phyloP scores from a whole-genome alignment of 306 rosid genomes.

The Lablab purpureus region DNA sequence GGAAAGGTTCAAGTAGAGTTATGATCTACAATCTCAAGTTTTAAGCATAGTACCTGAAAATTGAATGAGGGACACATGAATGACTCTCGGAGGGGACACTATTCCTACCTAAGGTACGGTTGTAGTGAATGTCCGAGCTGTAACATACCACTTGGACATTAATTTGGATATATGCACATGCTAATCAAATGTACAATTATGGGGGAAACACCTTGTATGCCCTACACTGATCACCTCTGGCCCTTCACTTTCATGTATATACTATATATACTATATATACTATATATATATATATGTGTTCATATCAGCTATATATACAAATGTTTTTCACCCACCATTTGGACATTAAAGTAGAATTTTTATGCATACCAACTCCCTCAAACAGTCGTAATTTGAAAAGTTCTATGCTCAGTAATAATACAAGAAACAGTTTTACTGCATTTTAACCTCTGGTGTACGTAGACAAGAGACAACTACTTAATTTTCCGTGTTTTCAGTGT shows the following conservation, averaged over 20 bases:
- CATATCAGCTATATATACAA: neutral
- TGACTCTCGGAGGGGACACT: neutral
- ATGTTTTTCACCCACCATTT: neutral
- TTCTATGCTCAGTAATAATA: too few species aligned
- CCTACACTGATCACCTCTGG: neutral
- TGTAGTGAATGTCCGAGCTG: constrained; percentile 13
- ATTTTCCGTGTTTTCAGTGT: neutral
- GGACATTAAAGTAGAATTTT: neutral
- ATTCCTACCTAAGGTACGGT: constrained; percentile 22
- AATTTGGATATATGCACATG: constrained; percentile 1
- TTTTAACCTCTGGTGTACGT: neutral
- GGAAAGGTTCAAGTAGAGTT: neutral
- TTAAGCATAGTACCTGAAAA: neutral
- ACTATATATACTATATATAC: too few species aligned
- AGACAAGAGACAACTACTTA: too few species aligned
- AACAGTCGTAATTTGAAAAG: neutral
- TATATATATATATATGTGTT: too few species aligned
- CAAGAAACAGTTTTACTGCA: too few species aligned
- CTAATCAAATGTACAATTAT: constrained; percentile 2
- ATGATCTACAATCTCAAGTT: neutral
- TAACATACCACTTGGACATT: neutral
- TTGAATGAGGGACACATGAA: constrained; percentile 11
- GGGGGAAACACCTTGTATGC: neutral
- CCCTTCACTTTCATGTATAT: neutral
- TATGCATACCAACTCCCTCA: neutral